Evolutionary conservation across 2,329 filamentous ascomycete species (phyloP).

Genomic region (Xylariales sp.): DNA sequence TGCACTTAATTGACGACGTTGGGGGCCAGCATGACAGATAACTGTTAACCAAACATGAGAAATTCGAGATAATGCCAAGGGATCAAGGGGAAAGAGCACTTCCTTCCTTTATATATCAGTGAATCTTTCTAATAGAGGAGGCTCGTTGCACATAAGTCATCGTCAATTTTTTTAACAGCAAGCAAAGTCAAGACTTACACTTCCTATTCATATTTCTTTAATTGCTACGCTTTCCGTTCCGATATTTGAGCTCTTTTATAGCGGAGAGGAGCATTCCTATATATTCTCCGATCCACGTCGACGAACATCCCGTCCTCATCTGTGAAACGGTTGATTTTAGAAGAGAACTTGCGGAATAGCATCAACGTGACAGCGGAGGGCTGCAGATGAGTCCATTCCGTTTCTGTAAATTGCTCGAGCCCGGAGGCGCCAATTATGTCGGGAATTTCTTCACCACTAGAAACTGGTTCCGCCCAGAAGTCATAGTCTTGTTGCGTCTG

Average conservation of each 20-base stretch:
- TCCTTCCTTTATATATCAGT: background rate
- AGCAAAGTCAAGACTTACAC: background rate
- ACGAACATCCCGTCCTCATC: constrained; percentile 20
- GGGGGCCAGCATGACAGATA: no score
- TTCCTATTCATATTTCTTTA: background rate
- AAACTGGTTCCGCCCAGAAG: constrained; percentile 2
- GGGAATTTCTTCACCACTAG: background rate
- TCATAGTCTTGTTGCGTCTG: background rate
- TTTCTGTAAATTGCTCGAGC: constrained; percentile 42
- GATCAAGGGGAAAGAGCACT: no score
- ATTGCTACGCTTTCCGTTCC: background rate
- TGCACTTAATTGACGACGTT: no score
- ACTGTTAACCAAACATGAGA: no score
- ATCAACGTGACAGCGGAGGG: background rate
- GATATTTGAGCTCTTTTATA: background rate
- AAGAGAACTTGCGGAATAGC: constrained; percentile 30
- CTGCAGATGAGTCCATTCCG: constrained; percentile 16
- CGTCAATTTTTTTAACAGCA: background rate
- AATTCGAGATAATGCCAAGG: no score
- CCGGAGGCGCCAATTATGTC: constrained; percentile 43
- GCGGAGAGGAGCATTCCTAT: constrained; percentile 16
- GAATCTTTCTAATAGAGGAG: background rate
- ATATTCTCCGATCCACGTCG: constrained; percentile 3
- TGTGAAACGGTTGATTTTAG: background rate
- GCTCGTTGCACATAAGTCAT: background rate